Evolutionary conservation across 805 yeast species (phyloP).

Genomic region (Jamesozyma gamospora): DNA sequence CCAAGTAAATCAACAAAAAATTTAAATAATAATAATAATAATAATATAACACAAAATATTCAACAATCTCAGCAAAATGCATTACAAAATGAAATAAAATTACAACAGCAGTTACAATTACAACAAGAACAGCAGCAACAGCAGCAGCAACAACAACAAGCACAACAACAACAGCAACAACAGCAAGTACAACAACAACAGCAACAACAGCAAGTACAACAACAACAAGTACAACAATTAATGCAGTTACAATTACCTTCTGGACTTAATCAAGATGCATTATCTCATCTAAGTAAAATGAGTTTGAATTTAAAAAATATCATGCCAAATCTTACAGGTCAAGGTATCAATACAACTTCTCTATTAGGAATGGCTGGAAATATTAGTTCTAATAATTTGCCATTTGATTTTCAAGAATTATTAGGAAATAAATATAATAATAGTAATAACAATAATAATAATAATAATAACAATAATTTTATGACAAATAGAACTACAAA

Average conservation of each 20-base stretch:
- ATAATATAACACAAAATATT: background rate
- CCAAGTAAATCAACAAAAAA: conserved; percentile 6
- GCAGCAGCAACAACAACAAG: background rate
- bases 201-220: conserved; percentile 1
- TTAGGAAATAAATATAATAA: conserved; percentile 14
- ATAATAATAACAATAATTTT: conserved; percentile 12
- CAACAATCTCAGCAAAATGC: background rate
- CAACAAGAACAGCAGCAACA: too few relatives aligned
- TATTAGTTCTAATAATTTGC: conserved; percentile 23
- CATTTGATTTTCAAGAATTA: conserved; percentile 25
- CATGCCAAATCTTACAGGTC: conserved; percentile 3
- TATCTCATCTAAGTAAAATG: conserved; percentile 10
- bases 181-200: background rate
- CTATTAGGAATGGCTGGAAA: conserved; percentile 12
- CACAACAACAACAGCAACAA: background rate
- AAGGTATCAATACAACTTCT: conserved; percentile 7
- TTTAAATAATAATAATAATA: background rate
- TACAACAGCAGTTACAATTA: background rate
- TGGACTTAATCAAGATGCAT: conserved; percentile 5
- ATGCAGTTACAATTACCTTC: background rate
- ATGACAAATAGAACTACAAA: conserved; percentile 17
- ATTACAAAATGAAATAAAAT: background rate
- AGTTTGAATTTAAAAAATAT: conserved; percentile 8
- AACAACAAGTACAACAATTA: background rate
- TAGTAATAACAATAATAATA: conserved; percentile 5